Conservation (phyloP, 257 asterid species). For the Penstemon davidsonii region DNA sequence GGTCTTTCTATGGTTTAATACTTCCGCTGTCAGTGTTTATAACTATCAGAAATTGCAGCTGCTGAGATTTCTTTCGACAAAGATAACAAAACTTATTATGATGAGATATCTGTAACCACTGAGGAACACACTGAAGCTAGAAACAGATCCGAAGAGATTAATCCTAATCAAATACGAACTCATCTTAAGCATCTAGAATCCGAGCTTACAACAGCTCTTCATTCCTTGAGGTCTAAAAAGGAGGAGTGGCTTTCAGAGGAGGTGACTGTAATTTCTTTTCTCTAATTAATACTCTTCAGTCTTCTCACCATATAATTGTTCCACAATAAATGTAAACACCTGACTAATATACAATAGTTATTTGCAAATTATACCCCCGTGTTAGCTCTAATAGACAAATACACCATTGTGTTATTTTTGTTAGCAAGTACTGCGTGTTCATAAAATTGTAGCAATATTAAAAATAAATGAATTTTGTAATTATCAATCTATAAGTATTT, state of each 20-base stretch:
- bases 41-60: constrained; percentile 54
- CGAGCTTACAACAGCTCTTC: constrained; percentile 70
- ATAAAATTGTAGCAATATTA: not conserved
- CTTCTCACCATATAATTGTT: constrained; percentile 1
- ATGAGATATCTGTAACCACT: constrained; percentile 32
- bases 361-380: too few relatives aligned
- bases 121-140: constrained; percentile 38
- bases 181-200: constrained; percentile 62
- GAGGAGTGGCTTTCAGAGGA: constrained; percentile 40
- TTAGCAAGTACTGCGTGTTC: too few relatives aligned
- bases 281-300: constrained; percentile 16
- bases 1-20: constrained; percentile 15
- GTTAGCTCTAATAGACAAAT: too few relatives aligned
- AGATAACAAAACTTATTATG: constrained; percentile 34
- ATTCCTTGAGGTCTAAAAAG: constrained; percentile 52
- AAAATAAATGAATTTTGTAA: not conserved
- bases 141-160: constrained; percentile 33
- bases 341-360: too few relatives aligned
- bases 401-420: too few relatives aligned
- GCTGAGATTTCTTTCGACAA: constrained; percentile 61
- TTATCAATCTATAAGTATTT: too few relatives aligned
- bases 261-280: constrained; percentile 41
- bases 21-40: constrained; percentile 22
- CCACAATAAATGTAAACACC: not conserved
- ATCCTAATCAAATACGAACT: constrained; percentile 42